phyloP scores from a whole-genome alignment of 2,329 filamentous ascomycete species.

The Alternaria longipes region DNA sequence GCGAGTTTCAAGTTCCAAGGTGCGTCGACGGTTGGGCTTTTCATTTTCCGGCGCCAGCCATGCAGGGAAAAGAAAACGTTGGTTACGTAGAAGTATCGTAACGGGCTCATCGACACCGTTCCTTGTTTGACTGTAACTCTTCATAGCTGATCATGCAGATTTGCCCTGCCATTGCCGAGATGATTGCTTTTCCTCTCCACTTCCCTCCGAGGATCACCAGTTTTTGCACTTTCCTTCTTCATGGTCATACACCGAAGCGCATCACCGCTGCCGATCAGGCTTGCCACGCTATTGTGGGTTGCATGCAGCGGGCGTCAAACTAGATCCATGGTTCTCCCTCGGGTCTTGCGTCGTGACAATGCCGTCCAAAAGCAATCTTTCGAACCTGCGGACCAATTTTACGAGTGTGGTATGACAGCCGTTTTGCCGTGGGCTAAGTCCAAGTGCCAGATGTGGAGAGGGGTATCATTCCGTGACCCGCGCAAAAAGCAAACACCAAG shows the following conservation, averaged over 20 bases:
- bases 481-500: constrained; percentile 1
- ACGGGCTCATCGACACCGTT: neutral
- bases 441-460: neutral
- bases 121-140: constrained; percentile 4
- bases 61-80: constrained; percentile 1
- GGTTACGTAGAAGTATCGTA: neutral
- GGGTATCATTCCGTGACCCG: neutral
- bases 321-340: constrained; percentile 14
- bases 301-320: constrained; percentile 6
- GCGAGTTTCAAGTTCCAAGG: constrained; percentile 4
- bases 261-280: constrained; percentile 13
- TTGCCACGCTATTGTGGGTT: constrained; percentile 5
- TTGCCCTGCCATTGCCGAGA: neutral
- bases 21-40: constrained; percentile 1
- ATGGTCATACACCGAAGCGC: neutral
- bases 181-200: neutral
- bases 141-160: constrained; percentile 6
- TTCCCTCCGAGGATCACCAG: neutral
- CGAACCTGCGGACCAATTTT: neutral
- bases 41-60: neutral
- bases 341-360: neutral
- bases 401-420: constrained; percentile 1
- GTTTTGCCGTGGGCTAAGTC: constrained; percentile 1
- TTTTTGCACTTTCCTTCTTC: neutral
- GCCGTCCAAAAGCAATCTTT: constrained; percentile 7